Evolutionary conservation across 179 eudicot species (phyloP).

Genomic region (Amaranthus tricolor): DNA sequence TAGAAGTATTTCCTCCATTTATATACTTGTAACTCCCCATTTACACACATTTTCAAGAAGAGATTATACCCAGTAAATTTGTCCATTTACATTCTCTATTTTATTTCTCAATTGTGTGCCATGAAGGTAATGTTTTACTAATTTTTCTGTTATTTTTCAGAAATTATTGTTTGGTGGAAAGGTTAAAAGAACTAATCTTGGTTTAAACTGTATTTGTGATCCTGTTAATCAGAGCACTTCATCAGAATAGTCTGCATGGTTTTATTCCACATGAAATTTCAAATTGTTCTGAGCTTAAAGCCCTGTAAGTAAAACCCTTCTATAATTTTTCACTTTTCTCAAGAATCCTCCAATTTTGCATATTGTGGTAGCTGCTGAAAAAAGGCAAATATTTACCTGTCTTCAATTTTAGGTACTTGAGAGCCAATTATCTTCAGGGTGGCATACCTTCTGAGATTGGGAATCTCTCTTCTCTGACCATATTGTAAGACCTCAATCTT

Average conservation of each 20-base stretch:
- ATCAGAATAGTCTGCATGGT: slow-evolving; percentile 91
- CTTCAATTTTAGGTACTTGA: slow-evolving; percentile 58
- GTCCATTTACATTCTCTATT: too few relatives aligned
- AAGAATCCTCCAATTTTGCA: background rate
- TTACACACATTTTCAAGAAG: too few relatives aligned
- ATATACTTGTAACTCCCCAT: too few relatives aligned
- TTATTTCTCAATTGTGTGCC: too few relatives aligned
- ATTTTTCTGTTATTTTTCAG: background rate
- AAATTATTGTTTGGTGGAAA: background rate
- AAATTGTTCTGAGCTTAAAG: slow-evolving; percentile 81
- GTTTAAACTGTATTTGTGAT: background rate
- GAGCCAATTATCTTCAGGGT: slow-evolving; percentile 89
- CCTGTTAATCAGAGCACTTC: slow-evolving; percentile 67
- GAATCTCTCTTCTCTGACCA: slow-evolving; percentile 69
- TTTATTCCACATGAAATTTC: slow-evolving; percentile 77
- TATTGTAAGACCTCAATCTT: slow-evolving; percentile 51
- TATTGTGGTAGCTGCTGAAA: background rate
- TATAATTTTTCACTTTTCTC: background rate
- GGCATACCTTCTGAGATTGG: slow-evolving; percentile 92
- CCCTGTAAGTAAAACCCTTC: slow-evolving; percentile 59
- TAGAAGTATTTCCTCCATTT: too few relatives aligned
- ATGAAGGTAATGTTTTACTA: too few relatives aligned
- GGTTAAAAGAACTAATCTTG: background rate
- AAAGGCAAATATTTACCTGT: background rate
- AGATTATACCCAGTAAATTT: too few relatives aligned